A percentile compares a stretch with the other conserved stretches of the same genome.
Evolutionary conservation across 371 early-diverging fungal genomes (phyloP).

Genomic region (Rhizomucor pusillus): DNA sequence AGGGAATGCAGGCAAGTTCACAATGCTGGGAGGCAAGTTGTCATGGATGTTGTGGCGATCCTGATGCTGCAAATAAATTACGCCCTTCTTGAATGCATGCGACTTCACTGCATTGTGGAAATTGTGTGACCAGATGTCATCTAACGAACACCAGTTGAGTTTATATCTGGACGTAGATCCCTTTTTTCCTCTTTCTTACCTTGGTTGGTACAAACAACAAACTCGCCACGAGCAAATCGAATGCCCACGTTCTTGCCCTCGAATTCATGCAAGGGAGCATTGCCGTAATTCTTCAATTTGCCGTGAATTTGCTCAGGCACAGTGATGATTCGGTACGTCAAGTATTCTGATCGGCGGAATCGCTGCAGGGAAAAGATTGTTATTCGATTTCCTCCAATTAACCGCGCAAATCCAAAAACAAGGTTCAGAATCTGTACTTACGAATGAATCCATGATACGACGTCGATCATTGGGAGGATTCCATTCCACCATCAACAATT

Average conservation of each 20-base stretch:
- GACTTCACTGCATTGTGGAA: constrained; percentile 48
- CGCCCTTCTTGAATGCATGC: constrained; percentile 28
- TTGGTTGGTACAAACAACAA: constrained; percentile 44
- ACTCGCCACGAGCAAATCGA: constrained; percentile 47
- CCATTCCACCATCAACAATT: constrained; percentile 44
- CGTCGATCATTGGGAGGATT: constrained; percentile 38
- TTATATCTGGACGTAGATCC: background rate
- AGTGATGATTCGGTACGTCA: constrained; percentile 43
- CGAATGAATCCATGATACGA: constrained; percentile 35
- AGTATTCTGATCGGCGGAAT: constrained; percentile 36
- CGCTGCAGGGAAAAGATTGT: constrained; percentile 19
- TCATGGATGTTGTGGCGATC: constrained; percentile 41
- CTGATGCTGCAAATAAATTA: constrained; percentile 41
- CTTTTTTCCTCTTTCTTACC: constrained; percentile 21
- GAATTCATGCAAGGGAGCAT: constrained; percentile 44
- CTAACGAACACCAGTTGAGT: constrained; percentile 9
- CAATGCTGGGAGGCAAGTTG: constrained; percentile 39
- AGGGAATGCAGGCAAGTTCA: constrained; percentile 31
- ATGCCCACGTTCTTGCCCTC: constrained; percentile 49
- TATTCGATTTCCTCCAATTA: background rate
- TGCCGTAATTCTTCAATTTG: constrained; percentile 32
- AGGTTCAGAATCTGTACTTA: constrained; percentile 15
- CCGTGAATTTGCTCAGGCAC: constrained; percentile 35
- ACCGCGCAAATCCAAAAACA: background rate
- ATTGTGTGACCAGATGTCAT: constrained; percentile 49